phyloP scores from a whole-genome alignment of 2,329 filamentous ascomycete genomes.

The Colletotrichum costaricense region DNA sequence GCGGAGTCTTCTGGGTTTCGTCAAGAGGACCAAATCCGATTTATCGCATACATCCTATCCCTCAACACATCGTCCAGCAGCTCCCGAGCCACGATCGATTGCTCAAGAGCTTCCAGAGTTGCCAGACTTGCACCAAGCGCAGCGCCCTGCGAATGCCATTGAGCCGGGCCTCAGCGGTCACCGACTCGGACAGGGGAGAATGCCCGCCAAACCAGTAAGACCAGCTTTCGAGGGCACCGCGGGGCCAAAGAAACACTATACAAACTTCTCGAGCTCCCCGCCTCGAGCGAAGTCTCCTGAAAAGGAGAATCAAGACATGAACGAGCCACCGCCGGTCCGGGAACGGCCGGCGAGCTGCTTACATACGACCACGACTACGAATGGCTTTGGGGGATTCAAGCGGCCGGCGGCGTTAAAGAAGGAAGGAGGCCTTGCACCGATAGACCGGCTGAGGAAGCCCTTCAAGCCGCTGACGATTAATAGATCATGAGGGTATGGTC shows the following conservation, averaged over 20 bases:
- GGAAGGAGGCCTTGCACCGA: constrained; percentile 56
- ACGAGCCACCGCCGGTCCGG: constrained; percentile 46
- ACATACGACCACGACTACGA: constrained; percentile 63
- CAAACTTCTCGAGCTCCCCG: constrained; percentile 70
- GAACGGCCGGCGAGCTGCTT: constrained; percentile 56
- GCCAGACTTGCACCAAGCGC: constrained; percentile 32
- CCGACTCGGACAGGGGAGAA: constrained; percentile 52
- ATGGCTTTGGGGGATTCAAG: constrained; percentile 50
- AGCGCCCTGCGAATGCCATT: constrained; percentile 39
- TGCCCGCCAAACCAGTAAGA: constrained; percentile 48
- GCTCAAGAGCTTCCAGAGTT: constrained; percentile 27
- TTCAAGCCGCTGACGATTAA: constrained; percentile 69
- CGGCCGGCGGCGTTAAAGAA: constrained; percentile 54
- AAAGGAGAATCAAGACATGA: constrained; percentile 41
- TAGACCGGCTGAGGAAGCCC: constrained; percentile 64
- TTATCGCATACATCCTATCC: neutral
- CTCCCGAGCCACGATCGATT: constrained; percentile 23
- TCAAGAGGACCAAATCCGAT: constrained; percentile 41
- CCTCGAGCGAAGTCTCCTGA: constrained; percentile 40
- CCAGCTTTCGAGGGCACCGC: constrained; percentile 39
- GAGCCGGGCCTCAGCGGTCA: constrained; percentile 49
- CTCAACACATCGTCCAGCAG: constrained; percentile 17
- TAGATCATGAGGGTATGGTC: constrained; percentile 39
- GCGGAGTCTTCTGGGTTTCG: constrained; percentile 55
- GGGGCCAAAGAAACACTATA: constrained; percentile 58